Evolutionary conservation across 345 rosid genomes (phyloP).

Genomic region (Eutrema yunnanense): DNA sequence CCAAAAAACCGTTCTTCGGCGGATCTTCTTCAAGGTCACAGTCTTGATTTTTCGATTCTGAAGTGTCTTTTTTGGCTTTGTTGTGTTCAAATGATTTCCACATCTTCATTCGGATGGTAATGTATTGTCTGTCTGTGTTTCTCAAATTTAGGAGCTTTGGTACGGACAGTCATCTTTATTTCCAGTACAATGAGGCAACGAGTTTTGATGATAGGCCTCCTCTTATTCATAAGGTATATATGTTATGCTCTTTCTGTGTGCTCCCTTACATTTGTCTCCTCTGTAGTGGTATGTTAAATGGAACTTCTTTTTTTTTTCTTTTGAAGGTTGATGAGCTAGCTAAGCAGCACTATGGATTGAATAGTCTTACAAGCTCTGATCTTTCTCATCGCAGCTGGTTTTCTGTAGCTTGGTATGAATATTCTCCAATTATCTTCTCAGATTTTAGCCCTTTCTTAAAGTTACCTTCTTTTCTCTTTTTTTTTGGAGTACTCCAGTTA

Average conservation of each 20-base stretch:
- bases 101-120: neutral
- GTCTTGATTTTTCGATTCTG: neutral
- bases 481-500: too few species aligned
- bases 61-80: neutral
- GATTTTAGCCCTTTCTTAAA: neutral
- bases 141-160: conserved; percentile 2
- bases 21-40: conserved; percentile 7
- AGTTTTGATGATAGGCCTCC: neutral
- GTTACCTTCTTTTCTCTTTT: neutral
- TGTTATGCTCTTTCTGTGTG: neutral
- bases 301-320: neutral
- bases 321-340: neutral
- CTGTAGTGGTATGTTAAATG: neutral
- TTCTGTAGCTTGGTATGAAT: neutral
- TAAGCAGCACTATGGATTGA: neutral
- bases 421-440: neutral
- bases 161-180: neutral
- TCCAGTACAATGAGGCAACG: neutral
- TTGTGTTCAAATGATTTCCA: neutral
- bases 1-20: neutral
- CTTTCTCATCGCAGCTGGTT: conserved; percentile 6
- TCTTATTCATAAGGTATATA: neutral
- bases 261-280: neutral
- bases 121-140: neutral
- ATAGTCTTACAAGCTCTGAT: neutral